These are phyloP conservation scores for Nowakowskiella sp. DNA, from an alignment of 192 early-diverging fungal species.

Conservation along the genomic window DNA sequence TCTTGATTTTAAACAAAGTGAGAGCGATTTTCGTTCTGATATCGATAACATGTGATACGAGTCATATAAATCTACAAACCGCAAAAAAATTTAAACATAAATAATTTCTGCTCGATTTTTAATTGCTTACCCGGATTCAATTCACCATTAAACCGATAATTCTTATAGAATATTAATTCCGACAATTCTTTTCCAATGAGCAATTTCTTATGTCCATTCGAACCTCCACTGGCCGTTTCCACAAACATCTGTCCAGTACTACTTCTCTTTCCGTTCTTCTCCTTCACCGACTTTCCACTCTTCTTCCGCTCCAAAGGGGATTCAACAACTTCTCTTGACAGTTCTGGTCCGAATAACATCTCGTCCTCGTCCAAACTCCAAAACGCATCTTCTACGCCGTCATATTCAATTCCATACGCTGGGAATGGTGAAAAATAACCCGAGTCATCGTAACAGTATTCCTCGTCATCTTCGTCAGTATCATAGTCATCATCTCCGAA, in stretches of 20 bases:
- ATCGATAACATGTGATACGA: slow-evolving; percentile 71
- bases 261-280: too few species aligned
- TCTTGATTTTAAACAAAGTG: slow-evolving; percentile 41
- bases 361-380: background rate
- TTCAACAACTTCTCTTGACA: too few species aligned
- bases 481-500: background rate
- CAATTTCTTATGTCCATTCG: too few species aligned
- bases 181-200: slow-evolving; percentile 26
- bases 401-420: slow-evolving; percentile 25
- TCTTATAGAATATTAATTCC: slow-evolving; percentile 33
- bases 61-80: background rate
- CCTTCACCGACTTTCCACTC: too few species aligned
- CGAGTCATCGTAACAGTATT: background rate
- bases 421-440: too few species aligned
- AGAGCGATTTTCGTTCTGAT: slow-evolving; percentile 54
- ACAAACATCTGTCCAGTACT: too few species aligned
- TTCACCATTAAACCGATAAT: background rate
- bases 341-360: too few species aligned
- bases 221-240: too few species aligned
- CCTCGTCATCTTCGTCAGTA: background rate
- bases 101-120: background rate
- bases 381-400: slow-evolving; percentile 24
- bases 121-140: background rate
- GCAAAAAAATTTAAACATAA: background rate
- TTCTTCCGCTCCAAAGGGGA: too few species aligned